These are phyloP conservation scores for Erigeron philadelphicus DNA, from an alignment of 140 eudicot species.

Conservation along the genomic window DNA sequence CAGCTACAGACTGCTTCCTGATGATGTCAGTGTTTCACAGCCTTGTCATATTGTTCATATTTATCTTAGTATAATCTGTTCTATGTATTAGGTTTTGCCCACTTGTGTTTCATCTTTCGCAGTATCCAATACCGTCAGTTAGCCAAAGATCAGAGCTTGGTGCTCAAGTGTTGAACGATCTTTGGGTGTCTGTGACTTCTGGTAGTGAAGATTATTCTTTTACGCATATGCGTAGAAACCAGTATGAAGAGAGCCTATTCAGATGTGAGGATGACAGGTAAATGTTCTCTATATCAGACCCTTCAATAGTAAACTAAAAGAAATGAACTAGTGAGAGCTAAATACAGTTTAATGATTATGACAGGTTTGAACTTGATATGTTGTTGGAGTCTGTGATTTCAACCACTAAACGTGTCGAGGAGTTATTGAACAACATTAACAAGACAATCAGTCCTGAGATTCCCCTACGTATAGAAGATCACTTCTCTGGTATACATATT, in stretches of 20 bases:
- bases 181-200: slow-evolving; percentile 98
- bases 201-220: slow-evolving; percentile 99
- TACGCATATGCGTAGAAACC: slow-evolving; percentile 98
- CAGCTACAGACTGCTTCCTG: slow-evolving; percentile 95
- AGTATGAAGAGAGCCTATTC: slow-evolving; percentile 93
- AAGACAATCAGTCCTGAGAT: slow-evolving; percentile 47
- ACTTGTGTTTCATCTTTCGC: slow-evolving; percentile 13
- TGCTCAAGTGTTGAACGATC: slow-evolving; percentile 80
- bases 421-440: slow-evolving; percentile 54
- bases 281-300: neutral
- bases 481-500: slow-evolving; percentile 59
- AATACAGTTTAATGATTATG: slow-evolving; percentile 10
- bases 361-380: slow-evolving; percentile 92
- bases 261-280: slow-evolving; percentile 99
- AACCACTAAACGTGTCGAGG: slow-evolving; percentile 76
- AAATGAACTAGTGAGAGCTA: neutral
- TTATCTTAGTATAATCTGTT: neutral
- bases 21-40: slow-evolving; percentile 48
- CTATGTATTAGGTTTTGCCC: neutral
- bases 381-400: slow-evolving; percentile 92
- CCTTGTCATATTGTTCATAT: neutral
- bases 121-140: slow-evolving; percentile 90
- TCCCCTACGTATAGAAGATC: slow-evolving; percentile 67
- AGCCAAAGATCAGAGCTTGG: slow-evolving; percentile 95
- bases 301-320: slow-evolving; percentile 2